These are phyloP conservation scores for Pisolithus albus DNA, from an alignment of 768 basidiomycete genomes.

Conservation along the genomic window DNA sequence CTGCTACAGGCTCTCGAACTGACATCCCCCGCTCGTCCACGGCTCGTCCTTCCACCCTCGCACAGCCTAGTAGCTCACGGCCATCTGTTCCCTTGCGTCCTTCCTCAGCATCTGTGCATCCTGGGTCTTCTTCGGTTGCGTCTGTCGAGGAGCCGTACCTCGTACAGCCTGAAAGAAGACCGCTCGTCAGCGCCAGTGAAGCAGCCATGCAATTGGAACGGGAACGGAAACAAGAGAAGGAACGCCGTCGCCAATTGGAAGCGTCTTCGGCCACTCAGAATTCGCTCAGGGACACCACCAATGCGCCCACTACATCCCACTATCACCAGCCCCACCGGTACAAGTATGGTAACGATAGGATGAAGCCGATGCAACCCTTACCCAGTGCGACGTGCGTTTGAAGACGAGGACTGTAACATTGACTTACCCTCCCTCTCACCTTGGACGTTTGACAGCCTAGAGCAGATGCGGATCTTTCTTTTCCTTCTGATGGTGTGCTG, in stretches of 20 bases:
- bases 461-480: neutral
- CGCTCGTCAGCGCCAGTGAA: conserved; percentile 44
- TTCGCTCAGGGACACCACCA: conserved; percentile 26
- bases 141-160: conserved; percentile 9
- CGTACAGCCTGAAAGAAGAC: conserved; percentile 14
- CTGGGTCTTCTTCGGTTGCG: conserved; percentile 13
- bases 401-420: neutral
- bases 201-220: conserved; percentile 49
- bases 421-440: neutral
- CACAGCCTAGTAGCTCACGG: conserved; percentile 15
- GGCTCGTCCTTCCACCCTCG: conserved; percentile 16
- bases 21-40: neutral
- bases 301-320: conserved; percentile 11
- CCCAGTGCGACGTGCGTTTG: conserved; percentile 14
- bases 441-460: neutral
- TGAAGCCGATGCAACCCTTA: conserved; percentile 7
- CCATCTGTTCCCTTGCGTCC: conserved; percentile 16
- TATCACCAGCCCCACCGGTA: conserved; percentile 15
- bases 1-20: neutral
- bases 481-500: no score
- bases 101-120: conserved; percentile 15
- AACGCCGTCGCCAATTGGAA: conserved; percentile 24
- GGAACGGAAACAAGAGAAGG: conserved; percentile 31
- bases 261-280: conserved; percentile 3
- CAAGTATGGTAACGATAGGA: conserved; percentile 11